phyloP scores from a whole-genome alignment of 148 eudicot species.

The Mesembryanthemum crystallinum region DNA sequence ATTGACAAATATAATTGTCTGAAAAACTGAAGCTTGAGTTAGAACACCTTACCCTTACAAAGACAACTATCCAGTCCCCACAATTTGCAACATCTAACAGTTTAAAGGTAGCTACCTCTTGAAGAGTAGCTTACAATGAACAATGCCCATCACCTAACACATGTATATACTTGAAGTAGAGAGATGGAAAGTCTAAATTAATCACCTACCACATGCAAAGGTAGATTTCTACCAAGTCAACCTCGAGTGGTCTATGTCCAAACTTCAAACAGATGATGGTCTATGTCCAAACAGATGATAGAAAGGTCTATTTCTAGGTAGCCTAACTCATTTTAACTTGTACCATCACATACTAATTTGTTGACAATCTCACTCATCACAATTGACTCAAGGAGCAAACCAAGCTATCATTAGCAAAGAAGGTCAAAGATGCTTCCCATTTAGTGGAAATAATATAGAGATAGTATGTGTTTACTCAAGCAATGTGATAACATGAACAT shows the following conservation, averaged over 20 bases:
- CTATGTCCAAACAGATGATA: not conserved
- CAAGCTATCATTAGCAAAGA: no score
- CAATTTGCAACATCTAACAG: not conserved
- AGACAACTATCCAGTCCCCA: no score
- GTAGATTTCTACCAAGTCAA: not conserved
- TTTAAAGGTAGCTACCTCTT: no score
- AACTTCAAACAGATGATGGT: not conserved
- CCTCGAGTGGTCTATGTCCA: not conserved
- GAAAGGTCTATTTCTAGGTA: conserved; percentile 12
- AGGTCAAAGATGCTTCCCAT: not conserved
- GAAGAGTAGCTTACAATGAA: no score
- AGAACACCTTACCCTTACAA: no score
- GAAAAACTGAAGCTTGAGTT: no score
- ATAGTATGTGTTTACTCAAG: not conserved
- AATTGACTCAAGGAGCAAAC: not conserved
- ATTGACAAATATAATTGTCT: no score
- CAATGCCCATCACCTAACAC: conserved; percentile 1
- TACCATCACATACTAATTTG: not conserved
- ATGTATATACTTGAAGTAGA: not conserved
- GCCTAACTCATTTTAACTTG: not conserved
- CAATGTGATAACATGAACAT: not conserved
- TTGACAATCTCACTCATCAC: not conserved
- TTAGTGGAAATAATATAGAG: not conserved
- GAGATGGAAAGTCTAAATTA: not conserved
- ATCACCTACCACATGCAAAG: not conserved